Conservation (phyloP, 805 yeast species). For the Ogataea pilisensis region DNA sequence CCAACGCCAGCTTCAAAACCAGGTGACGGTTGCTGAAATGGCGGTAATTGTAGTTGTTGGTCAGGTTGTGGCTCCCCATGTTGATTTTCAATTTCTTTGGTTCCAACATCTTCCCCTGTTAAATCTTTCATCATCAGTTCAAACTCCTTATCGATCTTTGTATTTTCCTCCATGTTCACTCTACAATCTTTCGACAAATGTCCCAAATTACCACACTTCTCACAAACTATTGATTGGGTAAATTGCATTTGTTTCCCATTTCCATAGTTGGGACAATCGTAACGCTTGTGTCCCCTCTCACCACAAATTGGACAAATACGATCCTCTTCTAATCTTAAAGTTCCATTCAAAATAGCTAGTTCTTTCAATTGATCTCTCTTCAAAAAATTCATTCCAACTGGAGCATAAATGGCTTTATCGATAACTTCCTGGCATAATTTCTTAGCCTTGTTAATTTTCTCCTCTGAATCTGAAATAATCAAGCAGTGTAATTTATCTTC, state of each 20-base stretch:
- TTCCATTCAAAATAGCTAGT: constrained; percentile 91
- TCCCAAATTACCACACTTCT: constrained; percentile 76
- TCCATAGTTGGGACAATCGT: constrained; percentile 57
- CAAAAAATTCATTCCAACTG: constrained; percentile 89
- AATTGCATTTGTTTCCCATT: constrained; percentile 26
- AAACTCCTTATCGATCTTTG: constrained; percentile 42
- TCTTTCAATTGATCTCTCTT: constrained; percentile 89
- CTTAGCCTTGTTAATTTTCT: constrained; percentile 70
- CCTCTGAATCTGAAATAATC: constrained; percentile 77
- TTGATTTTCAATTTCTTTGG: constrained; percentile 1
- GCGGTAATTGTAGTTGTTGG: constrained; percentile 2
- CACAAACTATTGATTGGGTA: constrained; percentile 61
- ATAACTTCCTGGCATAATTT: constrained; percentile 71
- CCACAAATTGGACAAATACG: constrained; percentile 65
- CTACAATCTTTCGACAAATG: constrained; percentile 89
- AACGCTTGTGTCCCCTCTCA: constrained; percentile 57
- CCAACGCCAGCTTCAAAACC: no score
- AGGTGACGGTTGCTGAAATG: no score
- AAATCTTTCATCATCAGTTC: constrained; percentile 49
- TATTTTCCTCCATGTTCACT: constrained; percentile 25
- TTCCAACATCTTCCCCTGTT: constrained; percentile 27
- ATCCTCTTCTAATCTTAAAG: constrained; percentile 67
- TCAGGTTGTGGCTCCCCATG: not conserved
- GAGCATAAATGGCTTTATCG: constrained; percentile 79
- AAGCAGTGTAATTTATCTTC: constrained; percentile 88